phyloP scores from a whole-genome alignment of 1,284 basidiomycete genomes.

The Melampsora larici-populina region DNA sequence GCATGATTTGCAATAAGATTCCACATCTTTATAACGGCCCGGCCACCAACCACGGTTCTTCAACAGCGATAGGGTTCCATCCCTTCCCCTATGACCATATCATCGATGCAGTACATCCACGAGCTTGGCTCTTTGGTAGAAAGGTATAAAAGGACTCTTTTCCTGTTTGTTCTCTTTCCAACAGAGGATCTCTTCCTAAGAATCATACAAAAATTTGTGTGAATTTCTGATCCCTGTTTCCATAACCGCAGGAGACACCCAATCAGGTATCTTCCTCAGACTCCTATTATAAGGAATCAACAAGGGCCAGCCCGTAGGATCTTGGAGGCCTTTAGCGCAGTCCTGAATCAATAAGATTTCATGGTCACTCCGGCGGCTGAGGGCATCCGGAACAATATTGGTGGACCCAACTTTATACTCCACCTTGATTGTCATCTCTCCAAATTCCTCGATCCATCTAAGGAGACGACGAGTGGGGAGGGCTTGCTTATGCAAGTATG shows the following conservation, averaged over 20 bases:
- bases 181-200: not conserved
- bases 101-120: not conserved
- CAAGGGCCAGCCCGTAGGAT: not conserved
- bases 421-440: slow-evolving; percentile 51
- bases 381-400: slow-evolving; percentile 55
- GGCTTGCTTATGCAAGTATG: slow-evolving; percentile 54
- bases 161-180: not conserved
- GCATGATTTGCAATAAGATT: not conserved
- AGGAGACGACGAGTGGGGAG: slow-evolving; percentile 54
- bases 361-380: slow-evolving; percentile 49
- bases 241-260: not conserved
- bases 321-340: not conserved
- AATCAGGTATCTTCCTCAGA: not conserved
- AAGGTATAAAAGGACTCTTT: slow-evolving; percentile 2
- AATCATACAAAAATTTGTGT: not conserved
- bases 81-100: not conserved
- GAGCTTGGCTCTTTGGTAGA: not conserved
- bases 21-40: not conserved
- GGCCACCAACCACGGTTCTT: slow-evolving; percentile 3
- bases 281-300: not conserved
- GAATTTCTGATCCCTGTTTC: not conserved
- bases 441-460: slow-evolving; percentile 55
- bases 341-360: not conserved
- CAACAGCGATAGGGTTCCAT: not conserved
- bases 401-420: slow-evolving; percentile 54